Conservation (phyloP, 371 early-diverging fungal species). For the Capniomyces stellatus region DNA sequence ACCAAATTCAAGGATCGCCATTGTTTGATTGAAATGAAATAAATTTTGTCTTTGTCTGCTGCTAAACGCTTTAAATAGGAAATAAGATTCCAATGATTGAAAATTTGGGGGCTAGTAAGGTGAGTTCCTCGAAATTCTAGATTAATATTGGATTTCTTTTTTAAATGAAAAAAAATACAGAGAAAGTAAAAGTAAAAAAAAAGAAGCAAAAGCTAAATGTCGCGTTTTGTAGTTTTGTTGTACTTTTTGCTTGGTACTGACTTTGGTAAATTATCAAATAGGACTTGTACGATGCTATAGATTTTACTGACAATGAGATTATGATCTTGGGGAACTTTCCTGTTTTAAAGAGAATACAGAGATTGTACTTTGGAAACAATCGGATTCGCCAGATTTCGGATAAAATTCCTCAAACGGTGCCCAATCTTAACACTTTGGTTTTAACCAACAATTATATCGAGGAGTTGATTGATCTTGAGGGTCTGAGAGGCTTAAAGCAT, state of each 20-base stretch:
- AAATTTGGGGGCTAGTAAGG: constrained; percentile 83
- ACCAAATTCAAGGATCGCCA: constrained; percentile 5
- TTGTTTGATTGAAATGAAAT: neutral
- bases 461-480: constrained; percentile 70
- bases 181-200: neutral
- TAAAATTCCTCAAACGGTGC: constrained; percentile 38
- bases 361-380: constrained; percentile 66
- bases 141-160: neutral
- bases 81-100: constrained; percentile 78
- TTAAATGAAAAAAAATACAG: neutral
- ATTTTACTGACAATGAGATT: constrained; percentile 84
- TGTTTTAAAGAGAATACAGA: constrained; percentile 51
- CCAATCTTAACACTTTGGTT: constrained; percentile 58
- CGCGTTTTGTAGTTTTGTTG: too few relatives aligned
- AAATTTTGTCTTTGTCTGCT: neutral
- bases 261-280: constrained; percentile 2
- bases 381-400: constrained; percentile 59
- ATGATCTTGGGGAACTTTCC: constrained; percentile 77
- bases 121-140: constrained; percentile 6
- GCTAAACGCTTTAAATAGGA: constrained; percentile 26
- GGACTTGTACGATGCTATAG: constrained; percentile 83
- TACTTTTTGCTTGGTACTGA: too few relatives aligned
- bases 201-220: neutral
- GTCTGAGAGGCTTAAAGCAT: constrained; percentile 25
- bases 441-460: constrained; percentile 66